Evolutionary conservation across 1,139 yeast genomes (phyloP).

Genomic region (Hyphopichia wangnamkhiaoensis): DNA sequence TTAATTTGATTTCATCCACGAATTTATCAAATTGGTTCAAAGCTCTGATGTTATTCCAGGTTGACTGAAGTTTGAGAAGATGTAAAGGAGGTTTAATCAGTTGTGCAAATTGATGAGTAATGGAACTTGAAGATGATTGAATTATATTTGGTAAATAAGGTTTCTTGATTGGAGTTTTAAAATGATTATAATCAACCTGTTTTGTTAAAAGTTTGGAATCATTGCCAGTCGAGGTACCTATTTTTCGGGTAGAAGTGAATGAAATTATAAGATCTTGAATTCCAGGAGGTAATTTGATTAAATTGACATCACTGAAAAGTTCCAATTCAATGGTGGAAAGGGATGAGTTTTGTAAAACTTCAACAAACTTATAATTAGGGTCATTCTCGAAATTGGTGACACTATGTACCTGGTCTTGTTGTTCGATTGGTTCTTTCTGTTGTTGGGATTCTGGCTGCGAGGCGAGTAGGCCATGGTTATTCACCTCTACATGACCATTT

Average conservation of each 20-base stretch:
- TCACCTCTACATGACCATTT: not conserved
- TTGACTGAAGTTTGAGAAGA: conserved; percentile 36
- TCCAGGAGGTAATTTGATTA: conserved; percentile 67
- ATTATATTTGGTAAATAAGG: conserved; percentile 40
- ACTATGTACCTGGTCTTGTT: not conserved
- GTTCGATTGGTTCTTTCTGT: conserved; percentile 1
- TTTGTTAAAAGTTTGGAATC: conserved; percentile 28
- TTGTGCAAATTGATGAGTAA: conserved; percentile 8
- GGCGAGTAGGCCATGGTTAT: not conserved
- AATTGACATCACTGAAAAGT: conserved; percentile 39
- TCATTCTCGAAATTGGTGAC: conserved; percentile 7
- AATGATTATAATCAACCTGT: conserved; percentile 28
- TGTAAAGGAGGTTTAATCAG: conserved; percentile 37
- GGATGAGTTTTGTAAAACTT: conserved; percentile 33
- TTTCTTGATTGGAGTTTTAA: conserved; percentile 34
- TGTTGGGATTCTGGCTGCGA: conserved; percentile 3
- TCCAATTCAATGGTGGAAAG: conserved; percentile 34
- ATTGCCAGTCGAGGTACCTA: conserved; percentile 13
- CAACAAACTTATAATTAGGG: conserved; percentile 21
- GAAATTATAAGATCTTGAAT: conserved; percentile 65
- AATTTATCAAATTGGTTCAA: conserved; percentile 38
- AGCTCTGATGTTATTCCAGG: conserved; percentile 54
- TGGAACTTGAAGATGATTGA: conserved; percentile 19
- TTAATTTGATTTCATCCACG: conserved; percentile 29
- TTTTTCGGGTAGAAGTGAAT: conserved; percentile 44